Conservation (phyloP, 2,329 filamentous ascomycete genomes). For the Penicillium crustosum region DNA sequence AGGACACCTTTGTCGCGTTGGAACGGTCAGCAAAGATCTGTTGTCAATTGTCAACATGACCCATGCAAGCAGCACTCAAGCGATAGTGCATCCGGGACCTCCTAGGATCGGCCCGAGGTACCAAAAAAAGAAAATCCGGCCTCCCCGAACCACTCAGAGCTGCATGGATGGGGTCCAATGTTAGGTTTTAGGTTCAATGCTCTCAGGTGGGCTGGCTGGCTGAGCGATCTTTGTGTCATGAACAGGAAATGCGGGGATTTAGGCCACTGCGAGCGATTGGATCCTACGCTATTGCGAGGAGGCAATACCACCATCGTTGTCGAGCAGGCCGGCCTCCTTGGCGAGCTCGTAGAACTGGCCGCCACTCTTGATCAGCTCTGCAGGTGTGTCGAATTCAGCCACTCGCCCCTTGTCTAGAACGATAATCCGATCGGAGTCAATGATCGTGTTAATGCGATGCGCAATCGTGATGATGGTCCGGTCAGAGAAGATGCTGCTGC, state of each 20-base stretch:
- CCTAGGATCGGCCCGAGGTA: slow-evolving; percentile 16
- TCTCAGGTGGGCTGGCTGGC: slow-evolving; percentile 9
- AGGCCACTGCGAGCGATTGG: slow-evolving; percentile 12
- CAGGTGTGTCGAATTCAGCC: slow-evolving; percentile 86
- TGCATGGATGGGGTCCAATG: slow-evolving; percentile 6
- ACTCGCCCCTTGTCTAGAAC: slow-evolving; percentile 90
- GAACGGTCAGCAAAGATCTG: slow-evolving; percentile 11
- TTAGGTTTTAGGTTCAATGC: background rate
- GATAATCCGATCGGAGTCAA: slow-evolving; percentile 83
- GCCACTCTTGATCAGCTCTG: slow-evolving; percentile 69
- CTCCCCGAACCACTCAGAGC: slow-evolving; percentile 22
- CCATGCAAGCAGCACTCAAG: slow-evolving; percentile 15
- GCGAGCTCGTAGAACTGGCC: slow-evolving; percentile 88
- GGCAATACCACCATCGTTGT: slow-evolving; percentile 40
- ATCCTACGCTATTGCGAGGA: slow-evolving; percentile 16
- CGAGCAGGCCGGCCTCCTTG: slow-evolving; percentile 78
- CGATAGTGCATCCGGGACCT: slow-evolving; percentile 9
- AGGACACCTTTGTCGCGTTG: background rate
- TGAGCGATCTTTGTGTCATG: slow-evolving; percentile 7
- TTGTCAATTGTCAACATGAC: slow-evolving; percentile 6
- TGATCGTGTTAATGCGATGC: slow-evolving; percentile 96
- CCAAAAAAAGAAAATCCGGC: slow-evolving; percentile 10
- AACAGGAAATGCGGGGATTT: slow-evolving; percentile 6
- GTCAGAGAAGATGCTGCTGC: slow-evolving; percentile 73
- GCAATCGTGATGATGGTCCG: slow-evolving; percentile 98